Percentiles rank a stretch among this genome's conserved stretches.
Evolutionary conservation across 257 asterid species (phyloP).

Genomic region (Haberlea rhodopensis): DNA sequence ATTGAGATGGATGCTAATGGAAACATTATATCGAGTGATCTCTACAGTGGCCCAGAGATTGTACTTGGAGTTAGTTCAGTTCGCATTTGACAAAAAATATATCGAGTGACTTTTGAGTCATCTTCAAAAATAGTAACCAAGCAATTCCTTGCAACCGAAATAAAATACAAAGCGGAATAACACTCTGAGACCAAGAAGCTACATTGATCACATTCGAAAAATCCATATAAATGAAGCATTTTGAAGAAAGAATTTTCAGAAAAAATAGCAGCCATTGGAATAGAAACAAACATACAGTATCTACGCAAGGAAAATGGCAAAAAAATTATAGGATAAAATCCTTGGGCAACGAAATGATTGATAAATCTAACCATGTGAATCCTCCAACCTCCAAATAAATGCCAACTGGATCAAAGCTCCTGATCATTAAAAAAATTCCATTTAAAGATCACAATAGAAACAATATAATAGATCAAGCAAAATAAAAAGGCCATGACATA

Average conservation of each 20-base stretch:
- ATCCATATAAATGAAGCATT: neutral
- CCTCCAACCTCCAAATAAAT: conserved; percentile 69
- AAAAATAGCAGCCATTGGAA: neutral
- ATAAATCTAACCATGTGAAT: conserved; percentile 61
- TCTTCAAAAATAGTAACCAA: no score
- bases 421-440: conserved; percentile 35
- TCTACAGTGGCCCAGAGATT: no score
- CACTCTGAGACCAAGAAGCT: neutral
- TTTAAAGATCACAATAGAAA: conserved; percentile 12
- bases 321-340: no score
- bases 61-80: no score
- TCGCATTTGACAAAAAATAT: no score
- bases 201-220: neutral
- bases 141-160: no score
- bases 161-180: no score
- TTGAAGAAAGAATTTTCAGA: neutral
- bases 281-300: neutral
- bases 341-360: conserved; percentile 12
- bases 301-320: neutral
- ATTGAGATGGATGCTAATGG: neutral
- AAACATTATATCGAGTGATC: neutral
- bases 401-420: conserved; percentile 72
- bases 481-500: conserved; percentile 4
- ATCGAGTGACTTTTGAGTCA: no score
- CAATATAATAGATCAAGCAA: neutral